A percentile compares a stretch with the other conserved stretches of the same genome.
phyloP scores from a whole-genome alignment of 2,329 filamentous ascomycete species.

The Tetracladium maxilliforme region DNA sequence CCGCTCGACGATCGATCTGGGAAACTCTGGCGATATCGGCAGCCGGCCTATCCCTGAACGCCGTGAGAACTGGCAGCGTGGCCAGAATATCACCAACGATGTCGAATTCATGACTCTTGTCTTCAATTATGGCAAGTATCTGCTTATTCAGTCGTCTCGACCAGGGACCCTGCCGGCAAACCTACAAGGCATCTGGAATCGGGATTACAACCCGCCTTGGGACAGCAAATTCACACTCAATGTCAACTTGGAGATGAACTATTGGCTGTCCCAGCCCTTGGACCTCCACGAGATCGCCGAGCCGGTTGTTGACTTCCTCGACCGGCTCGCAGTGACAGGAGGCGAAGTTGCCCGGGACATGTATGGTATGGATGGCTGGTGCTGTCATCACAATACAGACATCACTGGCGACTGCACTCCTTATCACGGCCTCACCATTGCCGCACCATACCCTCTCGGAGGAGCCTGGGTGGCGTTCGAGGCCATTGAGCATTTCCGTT shows the following conservation, averaged over 20 bases:
- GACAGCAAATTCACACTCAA: constrained; percentile 27
- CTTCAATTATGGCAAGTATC: constrained; percentile 18
- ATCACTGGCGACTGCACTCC: constrained; percentile 16
- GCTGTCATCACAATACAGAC: constrained; percentile 15
- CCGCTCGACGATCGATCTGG: constrained; percentile 4
- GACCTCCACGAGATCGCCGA: constrained; percentile 17
- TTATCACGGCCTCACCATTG: constrained; percentile 14
- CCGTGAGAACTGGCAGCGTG: constrained; percentile 3
- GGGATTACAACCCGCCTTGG: constrained; percentile 22
- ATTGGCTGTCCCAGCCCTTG: constrained; percentile 11
- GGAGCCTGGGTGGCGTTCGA: constrained; percentile 23
- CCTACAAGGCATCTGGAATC: constrained; percentile 28
- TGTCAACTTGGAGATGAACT: constrained; percentile 22
- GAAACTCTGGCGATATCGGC: constrained; percentile 4
- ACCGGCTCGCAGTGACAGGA: constrained; percentile 9
- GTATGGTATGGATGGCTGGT: constrained; percentile 14
- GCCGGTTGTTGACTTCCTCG: too few relatives aligned
- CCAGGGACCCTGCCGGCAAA: constrained; percentile 21
- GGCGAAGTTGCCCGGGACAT: constrained; percentile 12
- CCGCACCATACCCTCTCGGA: constrained; percentile 22
- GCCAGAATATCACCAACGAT: constrained; percentile 4
- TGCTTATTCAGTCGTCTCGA: constrained; percentile 16
- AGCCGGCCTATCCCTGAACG: constrained; percentile 4
- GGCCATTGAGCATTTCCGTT: constrained; percentile 21
- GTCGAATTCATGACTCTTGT: constrained; percentile 12